phyloP scores from a whole-genome alignment of 495 filamentous ascomycete genomes.

The Neurospora terricola region DNA sequence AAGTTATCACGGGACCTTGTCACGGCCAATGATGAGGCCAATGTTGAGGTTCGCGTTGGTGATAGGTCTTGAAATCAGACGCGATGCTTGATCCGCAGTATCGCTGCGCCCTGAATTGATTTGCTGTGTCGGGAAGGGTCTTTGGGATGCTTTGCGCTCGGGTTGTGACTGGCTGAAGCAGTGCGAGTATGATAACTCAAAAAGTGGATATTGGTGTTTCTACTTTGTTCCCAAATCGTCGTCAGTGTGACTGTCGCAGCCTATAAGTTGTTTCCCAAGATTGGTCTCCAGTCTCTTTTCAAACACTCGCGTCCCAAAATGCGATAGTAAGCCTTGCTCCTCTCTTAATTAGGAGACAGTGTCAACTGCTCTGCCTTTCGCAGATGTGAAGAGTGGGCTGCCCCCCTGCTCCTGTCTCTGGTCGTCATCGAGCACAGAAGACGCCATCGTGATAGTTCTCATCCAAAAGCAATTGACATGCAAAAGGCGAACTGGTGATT shows the following conservation, averaged over 20 bases:
- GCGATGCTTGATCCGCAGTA: slow-evolving; percentile 27
- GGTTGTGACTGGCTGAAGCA: slow-evolving; percentile 22
- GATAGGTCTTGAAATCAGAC: slow-evolving; percentile 35
- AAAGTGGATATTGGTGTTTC: slow-evolving; percentile 12
- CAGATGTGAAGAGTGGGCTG: not conserved
- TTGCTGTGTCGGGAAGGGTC: slow-evolving; percentile 25
- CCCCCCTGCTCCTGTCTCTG: not conserved
- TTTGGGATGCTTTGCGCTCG: slow-evolving; percentile 21
- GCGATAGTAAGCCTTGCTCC: not conserved
- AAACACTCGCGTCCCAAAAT: not conserved
- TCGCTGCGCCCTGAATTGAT: slow-evolving; percentile 31
- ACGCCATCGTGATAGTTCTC: not conserved
- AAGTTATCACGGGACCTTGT: slow-evolving; percentile 39
- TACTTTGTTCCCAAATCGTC: slow-evolving; percentile 2
- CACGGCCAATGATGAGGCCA: slow-evolving; percentile 34
- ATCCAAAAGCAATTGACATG: not conserved
- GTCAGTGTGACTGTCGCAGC: slow-evolving; percentile 13
- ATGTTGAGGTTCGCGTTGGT: slow-evolving; percentile 24
- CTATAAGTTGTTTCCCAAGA: slow-evolving; percentile 13
- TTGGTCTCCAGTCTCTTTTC: slow-evolving; percentile 4
- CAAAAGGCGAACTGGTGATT: not conserved
- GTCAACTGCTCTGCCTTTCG: not conserved
- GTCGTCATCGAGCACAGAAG: not conserved
- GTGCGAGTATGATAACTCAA: slow-evolving; percentile 2
- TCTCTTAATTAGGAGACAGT: not conserved